These are phyloP conservation scores for Penicillium soppii DNA, from an alignment of 495 filamentous ascomycete genomes.

Conservation along the genomic window DNA sequence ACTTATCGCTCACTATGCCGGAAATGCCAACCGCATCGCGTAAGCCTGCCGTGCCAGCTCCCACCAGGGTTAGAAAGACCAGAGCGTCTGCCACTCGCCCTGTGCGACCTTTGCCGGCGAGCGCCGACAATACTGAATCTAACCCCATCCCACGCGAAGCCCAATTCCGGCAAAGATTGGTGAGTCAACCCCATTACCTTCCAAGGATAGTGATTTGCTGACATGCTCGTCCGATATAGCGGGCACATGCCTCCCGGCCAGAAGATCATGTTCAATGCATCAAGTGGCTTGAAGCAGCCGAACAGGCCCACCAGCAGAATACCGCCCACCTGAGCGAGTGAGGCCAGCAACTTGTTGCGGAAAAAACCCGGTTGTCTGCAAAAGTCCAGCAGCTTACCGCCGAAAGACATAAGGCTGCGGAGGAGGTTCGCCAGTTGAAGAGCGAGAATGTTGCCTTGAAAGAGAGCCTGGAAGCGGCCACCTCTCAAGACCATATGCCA, in stretches of 20 bases:
- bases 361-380: neutral
- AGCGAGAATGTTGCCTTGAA: neutral
- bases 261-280: neutral
- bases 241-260: neutral
- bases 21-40: neutral
- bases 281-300: conserved; percentile 2
- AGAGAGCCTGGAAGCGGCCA: neutral
- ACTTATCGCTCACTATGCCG: neutral
- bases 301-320: neutral
- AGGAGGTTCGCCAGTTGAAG: neutral
- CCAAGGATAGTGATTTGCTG: neutral
- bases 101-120: neutral
- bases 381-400: neutral
- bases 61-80: conserved; percentile 1
- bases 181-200: neutral
- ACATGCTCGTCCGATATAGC: neutral
- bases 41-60: neutral
- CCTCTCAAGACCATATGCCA: neutral
- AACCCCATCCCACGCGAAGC: neutral
- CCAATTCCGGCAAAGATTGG: neutral
- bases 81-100: neutral
- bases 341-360: neutral
- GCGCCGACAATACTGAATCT: neutral
- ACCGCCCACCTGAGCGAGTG: neutral
- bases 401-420: no score